Conservation (phyloP, 768 basidiomycete genomes). For the Boletus reticuloceps region DNA sequence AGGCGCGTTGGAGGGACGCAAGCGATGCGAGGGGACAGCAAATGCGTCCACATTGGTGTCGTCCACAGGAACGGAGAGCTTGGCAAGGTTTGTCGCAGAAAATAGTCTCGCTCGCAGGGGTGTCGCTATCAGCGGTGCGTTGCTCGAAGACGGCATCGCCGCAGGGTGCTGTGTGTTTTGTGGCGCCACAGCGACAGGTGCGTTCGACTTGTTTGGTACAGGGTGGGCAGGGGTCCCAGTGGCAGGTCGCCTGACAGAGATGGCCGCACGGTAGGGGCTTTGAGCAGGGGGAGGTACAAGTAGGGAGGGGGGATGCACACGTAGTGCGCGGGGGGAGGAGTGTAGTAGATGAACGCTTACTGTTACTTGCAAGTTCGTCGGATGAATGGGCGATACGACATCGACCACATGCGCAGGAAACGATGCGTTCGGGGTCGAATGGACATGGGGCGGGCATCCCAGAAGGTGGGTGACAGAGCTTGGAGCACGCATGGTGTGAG, state of each 20-base stretch:
- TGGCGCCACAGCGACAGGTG: slow-evolving; percentile 86
- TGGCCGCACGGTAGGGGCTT: slow-evolving; percentile 75
- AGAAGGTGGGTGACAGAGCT: slow-evolving; percentile 77
- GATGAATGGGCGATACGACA: slow-evolving; percentile 38
- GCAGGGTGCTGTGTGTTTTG: slow-evolving; percentile 54
- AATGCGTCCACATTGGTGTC: slow-evolving; percentile 78
- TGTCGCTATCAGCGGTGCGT: slow-evolving; percentile 19
- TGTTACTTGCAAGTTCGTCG: slow-evolving; percentile 13
- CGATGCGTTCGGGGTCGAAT: slow-evolving; percentile 61
- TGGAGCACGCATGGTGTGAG: slow-evolving; percentile 68
- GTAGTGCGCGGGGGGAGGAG: slow-evolving; percentile 41
- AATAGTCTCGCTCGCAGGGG: slow-evolving; percentile 56
- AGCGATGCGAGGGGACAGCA: slow-evolving; percentile 88
- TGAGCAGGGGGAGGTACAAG: slow-evolving; percentile 67
- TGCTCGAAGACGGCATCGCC: slow-evolving; percentile 15
- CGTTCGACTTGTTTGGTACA: slow-evolving; percentile 67
- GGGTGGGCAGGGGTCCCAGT: slow-evolving; percentile 76
- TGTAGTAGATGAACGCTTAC: background rate
- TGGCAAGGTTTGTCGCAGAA: slow-evolving; percentile 79
- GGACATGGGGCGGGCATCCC: slow-evolving; percentile 62
- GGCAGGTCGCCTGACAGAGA: slow-evolving; percentile 66
- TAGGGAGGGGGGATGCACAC: slow-evolving; percentile 80
- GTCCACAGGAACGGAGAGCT: slow-evolving; percentile 77
- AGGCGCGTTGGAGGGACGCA: slow-evolving; percentile 48
- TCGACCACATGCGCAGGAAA: slow-evolving; percentile 83